Conservation (phyloP, 2,329 filamentous ascomycete species). For the Aschersonia sp. region DNA sequence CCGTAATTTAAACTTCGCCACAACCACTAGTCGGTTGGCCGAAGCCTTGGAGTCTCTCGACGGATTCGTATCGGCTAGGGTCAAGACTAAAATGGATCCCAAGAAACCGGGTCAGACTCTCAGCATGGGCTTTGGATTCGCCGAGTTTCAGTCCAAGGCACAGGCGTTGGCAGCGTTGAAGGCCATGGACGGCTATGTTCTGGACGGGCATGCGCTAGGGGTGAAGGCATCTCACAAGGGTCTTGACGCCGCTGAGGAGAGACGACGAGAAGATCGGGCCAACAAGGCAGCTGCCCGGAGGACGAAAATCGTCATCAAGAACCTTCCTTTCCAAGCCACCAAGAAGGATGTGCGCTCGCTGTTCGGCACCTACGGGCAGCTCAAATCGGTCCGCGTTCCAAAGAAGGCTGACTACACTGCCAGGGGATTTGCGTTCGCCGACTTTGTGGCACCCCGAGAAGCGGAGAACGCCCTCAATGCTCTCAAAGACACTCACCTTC, state of each 20-base stretch:
- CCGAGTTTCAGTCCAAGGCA: constrained; percentile 67
- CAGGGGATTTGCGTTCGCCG: constrained; percentile 91
- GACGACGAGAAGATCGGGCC: constrained; percentile 64
- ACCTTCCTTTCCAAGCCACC: constrained; percentile 86
- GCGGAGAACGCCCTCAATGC: constrained; percentile 83
- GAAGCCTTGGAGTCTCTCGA: constrained; percentile 69
- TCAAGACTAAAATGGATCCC: constrained; percentile 89
- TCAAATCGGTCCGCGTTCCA: constrained; percentile 83
- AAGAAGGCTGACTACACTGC: constrained; percentile 85
- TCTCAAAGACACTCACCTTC: constrained; percentile 80
- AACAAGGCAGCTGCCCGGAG: constrained; percentile 64
- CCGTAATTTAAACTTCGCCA: constrained; percentile 85
- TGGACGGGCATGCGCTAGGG: constrained; percentile 77
- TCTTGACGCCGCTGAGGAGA: constrained; percentile 74
- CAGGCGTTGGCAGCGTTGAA: constrained; percentile 67
- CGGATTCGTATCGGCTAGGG: constrained; percentile 76
- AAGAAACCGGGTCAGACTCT: constrained; percentile 77
- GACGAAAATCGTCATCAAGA: constrained; percentile 96
- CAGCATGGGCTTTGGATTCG: constrained; percentile 95
- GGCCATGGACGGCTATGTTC: constrained; percentile 74
- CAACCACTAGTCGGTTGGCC: constrained; percentile 60
- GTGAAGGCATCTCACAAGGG: constrained; percentile 81
- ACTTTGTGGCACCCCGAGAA: constrained; percentile 84
- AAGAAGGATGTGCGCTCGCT: constrained; percentile 84
- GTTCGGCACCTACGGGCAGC: constrained; percentile 79